phyloP scores from a whole-genome alignment of 306 rosid genomes.

The Canavalia ensiformis region DNA sequence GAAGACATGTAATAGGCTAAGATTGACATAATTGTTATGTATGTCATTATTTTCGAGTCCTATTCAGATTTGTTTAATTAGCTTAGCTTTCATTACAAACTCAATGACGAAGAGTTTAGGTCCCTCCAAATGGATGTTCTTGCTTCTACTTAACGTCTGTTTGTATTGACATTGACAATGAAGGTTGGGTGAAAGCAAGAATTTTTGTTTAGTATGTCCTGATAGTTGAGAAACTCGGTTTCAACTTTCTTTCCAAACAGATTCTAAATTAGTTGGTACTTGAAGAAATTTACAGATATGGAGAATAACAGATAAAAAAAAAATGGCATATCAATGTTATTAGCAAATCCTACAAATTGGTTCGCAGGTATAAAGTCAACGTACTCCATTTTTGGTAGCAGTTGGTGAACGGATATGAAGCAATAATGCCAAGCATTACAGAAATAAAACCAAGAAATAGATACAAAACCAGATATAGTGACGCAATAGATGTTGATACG shows the following conservation, averaged over 20 bases:
- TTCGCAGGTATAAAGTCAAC: not conserved
- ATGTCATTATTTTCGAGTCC: not conserved
- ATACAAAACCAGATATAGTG: slow-evolving; percentile 1
- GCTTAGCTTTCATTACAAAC: slow-evolving; percentile 1
- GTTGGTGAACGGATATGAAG: not conserved
- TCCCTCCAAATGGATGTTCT: not conserved
- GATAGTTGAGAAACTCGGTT: not conserved
- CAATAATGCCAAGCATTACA: not conserved
- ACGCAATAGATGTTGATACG: not conserved
- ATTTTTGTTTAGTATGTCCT: too few species aligned
- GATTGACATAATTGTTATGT: slow-evolving; percentile 11
- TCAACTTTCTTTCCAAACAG: not conserved
- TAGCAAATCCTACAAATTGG: slow-evolving; percentile 13
- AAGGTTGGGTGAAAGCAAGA: too few species aligned
- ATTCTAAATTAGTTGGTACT: not conserved
- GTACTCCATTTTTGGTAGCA: not conserved
- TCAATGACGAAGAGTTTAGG: not conserved
- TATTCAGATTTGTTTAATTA: not conserved
- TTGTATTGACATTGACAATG: too few species aligned
- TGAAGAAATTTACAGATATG: not conserved
- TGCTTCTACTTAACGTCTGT: too few species aligned
- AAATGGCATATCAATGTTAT: not conserved
- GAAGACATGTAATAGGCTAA: slow-evolving; percentile 33
- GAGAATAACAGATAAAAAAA: not conserved
- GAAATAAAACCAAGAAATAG: slow-evolving; percentile 8